Conservation (phyloP, 306 rosid species). For the Malus orientalis region DNA sequence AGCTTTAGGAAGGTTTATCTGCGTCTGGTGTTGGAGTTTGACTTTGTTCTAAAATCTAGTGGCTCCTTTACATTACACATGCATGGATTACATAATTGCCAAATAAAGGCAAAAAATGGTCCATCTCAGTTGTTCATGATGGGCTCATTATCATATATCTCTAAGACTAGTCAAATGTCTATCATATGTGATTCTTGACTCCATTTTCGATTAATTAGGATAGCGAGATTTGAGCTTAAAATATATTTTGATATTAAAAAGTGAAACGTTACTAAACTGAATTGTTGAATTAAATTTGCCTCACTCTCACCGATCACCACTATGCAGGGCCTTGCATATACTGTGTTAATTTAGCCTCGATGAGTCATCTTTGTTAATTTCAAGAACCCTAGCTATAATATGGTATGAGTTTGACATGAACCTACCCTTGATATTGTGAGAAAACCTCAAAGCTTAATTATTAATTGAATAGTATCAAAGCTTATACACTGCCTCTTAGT, state of each 20-base stretch:
- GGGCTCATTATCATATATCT: not conserved
- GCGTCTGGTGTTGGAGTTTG: not conserved
- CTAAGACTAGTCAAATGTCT: too few species aligned
- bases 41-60: slow-evolving; percentile 4
- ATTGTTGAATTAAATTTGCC: not conserved
- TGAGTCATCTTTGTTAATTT: not conserved
- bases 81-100: not conserved
- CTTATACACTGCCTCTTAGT: too few species aligned
- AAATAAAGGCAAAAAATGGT: not conserved
- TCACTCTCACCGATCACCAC: not conserved
- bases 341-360: not conserved
- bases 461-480: too few species aligned
- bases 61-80: not conserved
- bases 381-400: not conserved
- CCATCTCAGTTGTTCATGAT: not conserved
- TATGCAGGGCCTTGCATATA: not conserved
- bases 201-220: not conserved
- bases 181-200: too few species aligned
- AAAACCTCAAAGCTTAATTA: too few species aligned
- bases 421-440: too few species aligned
- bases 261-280: too few species aligned
- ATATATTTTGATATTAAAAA: too few species aligned
- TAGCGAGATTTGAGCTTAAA: too few species aligned
- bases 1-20: not conserved
- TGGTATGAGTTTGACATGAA: not conserved